Percentiles rank a stretch among this genome's conserved stretches.
Conservation (phyloP, 768 basidiomycete species). For the Omphalotus guepiniiformis region DNA sequence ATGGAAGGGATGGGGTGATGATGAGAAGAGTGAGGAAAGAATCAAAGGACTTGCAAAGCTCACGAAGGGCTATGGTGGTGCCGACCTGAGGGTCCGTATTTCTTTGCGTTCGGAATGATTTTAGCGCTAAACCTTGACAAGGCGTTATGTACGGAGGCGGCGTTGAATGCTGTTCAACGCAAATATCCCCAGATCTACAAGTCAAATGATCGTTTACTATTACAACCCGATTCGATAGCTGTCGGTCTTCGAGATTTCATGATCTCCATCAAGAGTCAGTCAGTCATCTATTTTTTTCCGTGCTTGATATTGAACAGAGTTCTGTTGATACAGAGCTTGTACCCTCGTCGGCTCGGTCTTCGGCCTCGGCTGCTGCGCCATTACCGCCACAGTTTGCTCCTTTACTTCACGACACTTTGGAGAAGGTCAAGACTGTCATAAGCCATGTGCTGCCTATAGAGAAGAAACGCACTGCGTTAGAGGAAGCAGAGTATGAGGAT, state of each 20-base stretch:
- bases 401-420: constrained; percentile 63
- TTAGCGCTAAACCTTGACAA: constrained; percentile 18
- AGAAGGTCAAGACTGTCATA: constrained; percentile 70
- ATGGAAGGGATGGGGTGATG: constrained; percentile 77
- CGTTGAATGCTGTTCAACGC: constrained; percentile 92
- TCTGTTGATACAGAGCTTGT: constrained; percentile 65
- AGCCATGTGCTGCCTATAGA: constrained; percentile 70
- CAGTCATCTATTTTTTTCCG: constrained; percentile 6
- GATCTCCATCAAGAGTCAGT: constrained; percentile 92
- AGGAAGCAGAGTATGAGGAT: constrained; percentile 95
- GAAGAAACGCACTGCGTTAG: constrained; percentile 80
- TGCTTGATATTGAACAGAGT: constrained; percentile 1
- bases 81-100: constrained; percentile 80
- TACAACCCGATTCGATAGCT: constrained; percentile 82
- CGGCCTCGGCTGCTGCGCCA: constrained; percentile 79
- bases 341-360: constrained; percentile 90
- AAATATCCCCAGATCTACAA: constrained; percentile 98
- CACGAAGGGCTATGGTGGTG: constrained; percentile 97
- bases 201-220: constrained; percentile 75
- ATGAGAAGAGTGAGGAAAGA: constrained; percentile 17
- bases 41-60: constrained; percentile 68
- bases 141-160: constrained; percentile 97
- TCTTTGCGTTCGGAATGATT: constrained; percentile 10
- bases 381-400: constrained; percentile 84
- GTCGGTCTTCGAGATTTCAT: constrained; percentile 91